Evolutionary conservation across 2,329 filamentous ascomycete species (phyloP), one percentile per base, ranked within the genome.

Genomic region (Paecilomyces sp.): DNA sequence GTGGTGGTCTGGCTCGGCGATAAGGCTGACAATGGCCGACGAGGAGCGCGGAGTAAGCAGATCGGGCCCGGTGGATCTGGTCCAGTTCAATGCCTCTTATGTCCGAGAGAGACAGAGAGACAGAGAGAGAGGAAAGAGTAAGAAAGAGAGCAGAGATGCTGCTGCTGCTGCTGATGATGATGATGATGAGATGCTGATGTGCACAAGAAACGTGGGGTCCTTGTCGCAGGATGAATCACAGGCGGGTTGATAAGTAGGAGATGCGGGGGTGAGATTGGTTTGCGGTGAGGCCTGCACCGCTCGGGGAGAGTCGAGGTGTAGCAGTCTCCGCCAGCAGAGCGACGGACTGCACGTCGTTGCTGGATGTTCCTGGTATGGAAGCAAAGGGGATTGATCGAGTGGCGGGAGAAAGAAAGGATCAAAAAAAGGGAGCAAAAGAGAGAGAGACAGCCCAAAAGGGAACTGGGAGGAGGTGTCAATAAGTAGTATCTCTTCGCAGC

Each of bases 1-100:
- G 51, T 54, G 62, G 58, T 63, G 56, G 9, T 61, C 33, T 54
- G 53, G 58, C 60, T 66, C 64, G 61, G 63, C 55, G 64, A 66
- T 67, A 66, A 65, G 65, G 34, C 61, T 60, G 53, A 54, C 55
- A 56, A 56, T 56, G 55, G 24, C 55, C 55, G 55, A 56, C 9
- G 9, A 31, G 22, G 22, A 22, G 22, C 22, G 22, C 22, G 22
- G 22, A 22, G 22, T 22, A 22, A 31, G 30, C 30, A 31, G 22
- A 31, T 31, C 9, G 6, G 30, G 30, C 30, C 30, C 30, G 30
- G 31, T 31, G 18, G 33, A 56, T n/a, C 31, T 9, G 6, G 15
- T 30, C 6, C 15, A 52, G 15, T 25, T 22, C 22, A 12, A 28
- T 12, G 22, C n/a, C 50, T 13, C 18, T 22, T 11, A 22, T n/a